phyloP scores from a whole-genome alignment of 2,329 filamentous ascomycete species.

The Xylaria sp. region DNA sequence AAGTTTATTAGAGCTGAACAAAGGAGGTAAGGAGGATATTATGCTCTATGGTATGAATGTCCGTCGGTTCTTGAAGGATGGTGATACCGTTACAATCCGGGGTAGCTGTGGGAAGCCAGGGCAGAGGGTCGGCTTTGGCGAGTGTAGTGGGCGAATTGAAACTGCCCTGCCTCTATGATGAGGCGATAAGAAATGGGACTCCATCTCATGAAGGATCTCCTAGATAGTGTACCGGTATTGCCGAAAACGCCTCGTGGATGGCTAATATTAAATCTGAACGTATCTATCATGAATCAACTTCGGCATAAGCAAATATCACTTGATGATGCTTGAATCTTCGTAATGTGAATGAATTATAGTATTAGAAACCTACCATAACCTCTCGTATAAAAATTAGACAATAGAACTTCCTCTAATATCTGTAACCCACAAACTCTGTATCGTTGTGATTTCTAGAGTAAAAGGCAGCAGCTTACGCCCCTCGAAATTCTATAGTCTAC shows the following conservation, averaged over 20 bases:
- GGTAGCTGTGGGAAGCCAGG: slow-evolving; percentile 52
- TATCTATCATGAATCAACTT: no score
- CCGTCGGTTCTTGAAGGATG: slow-evolving; percentile 58
- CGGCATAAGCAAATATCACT: no score
- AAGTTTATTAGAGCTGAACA: slow-evolving; percentile 58
- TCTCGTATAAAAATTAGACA: no score
- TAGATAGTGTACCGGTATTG: neutral
- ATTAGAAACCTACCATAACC: no score
- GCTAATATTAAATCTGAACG: no score
- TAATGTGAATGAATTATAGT: no score
- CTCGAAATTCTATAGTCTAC: neutral
- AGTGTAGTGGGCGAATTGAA: slow-evolving; percentile 53
- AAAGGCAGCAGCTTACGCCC: neutral
- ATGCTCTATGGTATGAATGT: slow-evolving; percentile 54
- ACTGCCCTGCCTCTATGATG: slow-evolving; percentile 33
- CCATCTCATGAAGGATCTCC: neutral
- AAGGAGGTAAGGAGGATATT: slow-evolving; percentile 57
- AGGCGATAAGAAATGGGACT: neutral
- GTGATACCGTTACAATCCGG: slow-evolving; percentile 56
- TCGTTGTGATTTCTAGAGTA: neutral
- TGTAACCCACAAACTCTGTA: neutral
- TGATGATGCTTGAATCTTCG: no score
- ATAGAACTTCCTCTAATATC: no score
- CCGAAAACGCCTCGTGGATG: neutral
- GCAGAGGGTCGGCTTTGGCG: slow-evolving; percentile 56